phyloP scores from a whole-genome alignment of 2,329 filamentous ascomycete genomes.

The Allantophomopsis cytisporea region DNA sequence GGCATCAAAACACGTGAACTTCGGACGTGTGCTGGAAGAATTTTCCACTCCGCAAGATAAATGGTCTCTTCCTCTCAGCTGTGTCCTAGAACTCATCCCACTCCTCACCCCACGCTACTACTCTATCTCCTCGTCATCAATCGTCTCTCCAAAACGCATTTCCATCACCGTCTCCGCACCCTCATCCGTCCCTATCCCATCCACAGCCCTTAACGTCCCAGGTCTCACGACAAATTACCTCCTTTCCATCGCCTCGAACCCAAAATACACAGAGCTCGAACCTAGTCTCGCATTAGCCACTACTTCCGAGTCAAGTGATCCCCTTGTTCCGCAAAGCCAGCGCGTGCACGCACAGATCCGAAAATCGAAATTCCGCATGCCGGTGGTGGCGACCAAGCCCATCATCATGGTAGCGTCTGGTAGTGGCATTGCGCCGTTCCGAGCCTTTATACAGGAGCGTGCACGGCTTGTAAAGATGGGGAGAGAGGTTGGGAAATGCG shows the following conservation, averaged over 20 bases:
- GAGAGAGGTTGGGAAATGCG: slow-evolving; percentile 24
- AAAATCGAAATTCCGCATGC: slow-evolving; percentile 30
- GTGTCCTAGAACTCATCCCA: slow-evolving; percentile 40
- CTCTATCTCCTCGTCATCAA: slow-evolving; percentile 43
- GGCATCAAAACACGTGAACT: slow-evolving; percentile 3
- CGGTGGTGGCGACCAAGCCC: slow-evolving; percentile 24
- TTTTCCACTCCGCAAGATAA: slow-evolving; percentile 1
- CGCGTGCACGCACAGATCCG: slow-evolving; percentile 23
- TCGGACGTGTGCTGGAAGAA: slow-evolving; percentile 6
- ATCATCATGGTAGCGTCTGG: slow-evolving; percentile 38
- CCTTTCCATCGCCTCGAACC: slow-evolving; percentile 11
- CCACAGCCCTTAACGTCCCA: slow-evolving; percentile 11
- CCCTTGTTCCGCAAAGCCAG: slow-evolving; percentile 5
- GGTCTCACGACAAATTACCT: slow-evolving; percentile 25
- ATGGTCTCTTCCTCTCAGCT: slow-evolving; percentile 34
- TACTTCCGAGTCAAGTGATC: slow-evolving; percentile 2
- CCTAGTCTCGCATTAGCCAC: neutral
- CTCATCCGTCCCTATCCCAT: slow-evolving; percentile 9
- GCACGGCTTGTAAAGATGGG: slow-evolving; percentile 26
- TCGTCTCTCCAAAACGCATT: slow-evolving; percentile 26
- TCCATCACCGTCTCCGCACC: slow-evolving; percentile 24
- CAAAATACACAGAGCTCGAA: neutral
- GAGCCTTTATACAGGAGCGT: slow-evolving; percentile 30
- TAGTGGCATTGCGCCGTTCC: slow-evolving; percentile 31
- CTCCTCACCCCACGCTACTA: slow-evolving; percentile 46